Conservation (phyloP, 805 yeast species). For the Candida railenensis region DNA sequence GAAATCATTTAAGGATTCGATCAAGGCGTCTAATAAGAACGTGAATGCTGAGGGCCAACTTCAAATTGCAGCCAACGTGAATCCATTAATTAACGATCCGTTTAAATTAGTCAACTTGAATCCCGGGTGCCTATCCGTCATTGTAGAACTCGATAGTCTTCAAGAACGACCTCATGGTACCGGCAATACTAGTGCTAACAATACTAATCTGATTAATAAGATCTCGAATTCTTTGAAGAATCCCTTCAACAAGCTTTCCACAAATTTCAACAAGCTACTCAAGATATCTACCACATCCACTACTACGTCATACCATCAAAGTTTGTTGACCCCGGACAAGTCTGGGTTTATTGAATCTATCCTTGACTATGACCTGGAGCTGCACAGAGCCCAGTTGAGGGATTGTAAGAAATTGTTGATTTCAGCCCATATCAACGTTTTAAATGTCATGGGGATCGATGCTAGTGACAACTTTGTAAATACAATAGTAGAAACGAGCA, state of each 20-base stretch:
- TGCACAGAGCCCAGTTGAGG: conserved; percentile 26
- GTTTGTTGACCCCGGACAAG: conserved; percentile 14
- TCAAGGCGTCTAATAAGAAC: conserved; percentile 31
- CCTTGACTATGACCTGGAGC: conserved; percentile 32
- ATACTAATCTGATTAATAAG: conserved; percentile 6
- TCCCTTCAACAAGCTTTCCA: conserved; percentile 33
- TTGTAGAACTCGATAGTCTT: conserved; percentile 11
- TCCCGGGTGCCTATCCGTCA: conserved; percentile 49
- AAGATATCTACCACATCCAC: conserved; percentile 5
- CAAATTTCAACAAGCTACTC: conserved; percentile 29
- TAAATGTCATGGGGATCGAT: conserved; percentile 45
- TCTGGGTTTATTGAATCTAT: conserved; percentile 24
- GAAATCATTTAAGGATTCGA: conserved; percentile 33
- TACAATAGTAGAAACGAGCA: conserved; percentile 17
- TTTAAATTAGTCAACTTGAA: conserved; percentile 51
- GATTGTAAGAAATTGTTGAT: conserved; percentile 35
- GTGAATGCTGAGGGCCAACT: conserved; percentile 42
- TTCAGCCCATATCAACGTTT: conserved; percentile 48
- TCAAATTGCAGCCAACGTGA: conserved; percentile 53
- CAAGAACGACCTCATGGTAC: conserved; percentile 4
- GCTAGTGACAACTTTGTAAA: conserved; percentile 19
- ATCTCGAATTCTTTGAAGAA: conserved; percentile 12
- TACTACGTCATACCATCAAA: background rate
- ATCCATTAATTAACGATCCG: conserved; percentile 53
- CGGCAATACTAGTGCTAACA: conserved; percentile 6